These are phyloP conservation scores for Candida vartiovaarae DNA, from an alignment of 805 yeast species.

Conservation along the genomic window DNA sequence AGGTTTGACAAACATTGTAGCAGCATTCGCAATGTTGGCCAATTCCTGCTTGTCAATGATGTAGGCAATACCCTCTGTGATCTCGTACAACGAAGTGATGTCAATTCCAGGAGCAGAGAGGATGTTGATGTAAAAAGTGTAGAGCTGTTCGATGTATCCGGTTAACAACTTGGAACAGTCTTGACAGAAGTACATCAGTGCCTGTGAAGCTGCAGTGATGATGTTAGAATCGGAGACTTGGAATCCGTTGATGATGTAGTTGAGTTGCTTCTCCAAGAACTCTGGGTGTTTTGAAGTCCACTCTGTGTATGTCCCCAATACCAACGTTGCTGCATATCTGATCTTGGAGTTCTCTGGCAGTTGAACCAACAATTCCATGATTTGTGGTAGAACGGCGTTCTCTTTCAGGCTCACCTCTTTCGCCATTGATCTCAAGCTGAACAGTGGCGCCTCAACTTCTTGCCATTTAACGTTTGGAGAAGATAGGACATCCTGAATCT, in stretches of 20 bases:
- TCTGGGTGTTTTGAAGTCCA: conserved; percentile 90
- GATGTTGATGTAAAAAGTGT: conserved; percentile 59
- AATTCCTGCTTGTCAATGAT: conserved; percentile 58
- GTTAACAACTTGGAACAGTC: conserved; percentile 72
- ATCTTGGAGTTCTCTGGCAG: conserved; percentile 82
- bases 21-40: conserved; percentile 44
- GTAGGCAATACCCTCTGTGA: conserved; percentile 86
- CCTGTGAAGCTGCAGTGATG: conserved; percentile 82
- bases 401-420: conserved; percentile 72
- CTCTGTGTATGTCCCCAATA: conserved; percentile 91
- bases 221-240: conserved; percentile 35
- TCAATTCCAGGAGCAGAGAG: conserved; percentile 44
- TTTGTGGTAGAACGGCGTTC: conserved; percentile 60
- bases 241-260: conserved; percentile 78
- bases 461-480: conserved; percentile 55
- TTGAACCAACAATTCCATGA: conserved; percentile 60
- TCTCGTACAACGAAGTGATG: conserved; percentile 62
- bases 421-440: conserved; percentile 90
- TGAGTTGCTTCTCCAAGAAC: conserved; percentile 71
- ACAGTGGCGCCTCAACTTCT: conserved; percentile 80
- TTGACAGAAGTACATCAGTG: conserved; percentile 89
- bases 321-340: conserved; percentile 88
- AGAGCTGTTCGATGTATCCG: conserved; percentile 65
- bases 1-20: conserved; percentile 61
- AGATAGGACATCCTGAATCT: conserved; percentile 37